These are phyloP conservation scores for Nicotiana sylvestris DNA, from an alignment of 257 asterid species.

Conservation along the genomic window DNA sequence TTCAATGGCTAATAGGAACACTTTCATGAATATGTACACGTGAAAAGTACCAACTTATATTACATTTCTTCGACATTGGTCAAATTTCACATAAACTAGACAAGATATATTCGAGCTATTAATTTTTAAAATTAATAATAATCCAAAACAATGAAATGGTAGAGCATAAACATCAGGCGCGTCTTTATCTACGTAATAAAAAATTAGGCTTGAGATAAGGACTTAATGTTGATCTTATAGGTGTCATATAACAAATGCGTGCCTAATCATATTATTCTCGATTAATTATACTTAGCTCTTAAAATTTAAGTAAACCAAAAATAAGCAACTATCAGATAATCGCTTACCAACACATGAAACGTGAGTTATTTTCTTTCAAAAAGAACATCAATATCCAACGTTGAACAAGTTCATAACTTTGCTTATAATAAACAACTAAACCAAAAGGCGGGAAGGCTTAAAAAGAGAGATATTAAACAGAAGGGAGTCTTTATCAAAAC, in stretches of 20 bases:
- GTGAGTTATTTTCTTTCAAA: not conserved
- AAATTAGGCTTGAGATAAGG: not conserved
- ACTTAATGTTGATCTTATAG: not conserved
- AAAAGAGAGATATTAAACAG: not conserved
- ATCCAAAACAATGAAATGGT: not conserved
- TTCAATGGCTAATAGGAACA: not conserved
- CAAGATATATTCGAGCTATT: not conserved
- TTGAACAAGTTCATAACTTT: not conserved
- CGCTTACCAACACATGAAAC: not conserved
- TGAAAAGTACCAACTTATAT: not conserved
- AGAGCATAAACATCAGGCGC: not conserved
- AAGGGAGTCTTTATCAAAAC: not conserved
- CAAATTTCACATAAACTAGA: not conserved
- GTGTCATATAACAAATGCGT: not conserved
- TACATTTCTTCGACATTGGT: not conserved
- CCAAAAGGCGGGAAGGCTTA: not conserved
- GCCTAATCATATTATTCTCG: not conserved
- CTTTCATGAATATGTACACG: not conserved
- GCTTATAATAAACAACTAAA: constrained; percentile 1
- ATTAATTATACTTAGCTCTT: not conserved
- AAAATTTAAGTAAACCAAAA: not conserved
- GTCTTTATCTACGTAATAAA: not conserved
- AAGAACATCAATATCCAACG: not conserved
- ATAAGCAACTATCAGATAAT: not conserved
- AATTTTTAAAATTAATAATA: not conserved